phyloP scores from a whole-genome alignment of 2,329 filamentous ascomycete species.

The Talaromyces sp. region DNA sequence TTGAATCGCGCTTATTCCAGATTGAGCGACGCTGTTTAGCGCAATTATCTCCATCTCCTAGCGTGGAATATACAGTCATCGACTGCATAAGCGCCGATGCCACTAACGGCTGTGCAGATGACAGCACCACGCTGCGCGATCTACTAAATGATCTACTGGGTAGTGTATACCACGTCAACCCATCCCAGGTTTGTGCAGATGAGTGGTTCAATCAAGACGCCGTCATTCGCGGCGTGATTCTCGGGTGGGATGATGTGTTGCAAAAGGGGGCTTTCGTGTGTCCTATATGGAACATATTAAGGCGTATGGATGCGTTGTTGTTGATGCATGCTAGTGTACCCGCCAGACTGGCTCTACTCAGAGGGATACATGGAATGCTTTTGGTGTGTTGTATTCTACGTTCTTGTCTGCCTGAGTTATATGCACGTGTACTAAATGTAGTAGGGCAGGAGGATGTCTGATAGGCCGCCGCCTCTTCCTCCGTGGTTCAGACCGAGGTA shows the following conservation, averaged over 20 bases:
- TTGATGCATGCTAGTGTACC: slow-evolving; percentile 1
- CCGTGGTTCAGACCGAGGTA: slow-evolving; percentile 6
- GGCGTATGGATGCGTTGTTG: not conserved
- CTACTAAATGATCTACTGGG: not conserved
- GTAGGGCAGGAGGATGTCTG: not conserved
- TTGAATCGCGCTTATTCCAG: slow-evolving; percentile 5
- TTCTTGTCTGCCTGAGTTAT: not conserved
- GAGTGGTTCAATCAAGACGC: not conserved
- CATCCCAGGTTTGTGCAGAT: not conserved
- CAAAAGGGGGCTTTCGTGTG: not conserved
- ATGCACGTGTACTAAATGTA: not conserved
- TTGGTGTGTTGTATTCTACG: not conserved
- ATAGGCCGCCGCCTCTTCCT: slow-evolving; percentile 2
- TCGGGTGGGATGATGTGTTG: not conserved
- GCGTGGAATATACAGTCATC: not conserved
- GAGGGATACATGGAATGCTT: slow-evolving; percentile 2
- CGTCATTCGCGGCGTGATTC: not conserved
- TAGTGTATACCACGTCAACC: not conserved
- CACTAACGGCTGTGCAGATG: not conserved
- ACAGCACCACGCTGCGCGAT: slow-evolving; percentile 1
- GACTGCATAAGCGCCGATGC: not conserved
- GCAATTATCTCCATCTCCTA: not conserved
- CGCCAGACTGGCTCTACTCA: not conserved
- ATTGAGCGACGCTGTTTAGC: not conserved
- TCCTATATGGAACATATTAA: slow-evolving; percentile 7